phyloP scores from a whole-genome alignment of 1,139 yeast species.

The Sugiyamaella paludigena region DNA sequence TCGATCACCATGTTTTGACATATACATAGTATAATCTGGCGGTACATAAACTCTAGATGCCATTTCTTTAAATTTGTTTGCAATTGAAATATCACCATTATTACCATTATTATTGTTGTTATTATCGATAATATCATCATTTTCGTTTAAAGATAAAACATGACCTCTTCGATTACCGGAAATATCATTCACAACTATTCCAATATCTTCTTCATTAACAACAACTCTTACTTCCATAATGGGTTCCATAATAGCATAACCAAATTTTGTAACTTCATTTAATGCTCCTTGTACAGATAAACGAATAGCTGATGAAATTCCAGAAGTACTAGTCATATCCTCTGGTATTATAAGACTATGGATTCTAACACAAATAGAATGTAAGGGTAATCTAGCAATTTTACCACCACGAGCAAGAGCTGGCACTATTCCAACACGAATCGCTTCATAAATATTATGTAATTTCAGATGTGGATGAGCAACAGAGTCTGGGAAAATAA shows the following conservation, averaged over 20 bases:
- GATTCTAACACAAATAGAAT: slow-evolving; percentile 57
- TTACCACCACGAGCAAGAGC: slow-evolving; percentile 80
- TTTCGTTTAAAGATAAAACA: slow-evolving; percentile 48
- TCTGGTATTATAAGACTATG: slow-evolving; percentile 54
- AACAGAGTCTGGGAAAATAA: slow-evolving; percentile 36
- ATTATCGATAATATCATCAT: slow-evolving; percentile 32
- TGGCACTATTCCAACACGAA: slow-evolving; percentile 49
- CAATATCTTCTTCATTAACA: slow-evolving; percentile 70
- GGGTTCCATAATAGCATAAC: slow-evolving; percentile 73
- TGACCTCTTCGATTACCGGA: slow-evolving; percentile 69
- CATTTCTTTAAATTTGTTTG: slow-evolving; percentile 27
- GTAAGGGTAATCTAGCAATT: slow-evolving; percentile 58
- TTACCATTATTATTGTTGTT: slow-evolving; percentile 4
- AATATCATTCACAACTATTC: slow-evolving; percentile 79
- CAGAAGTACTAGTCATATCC: slow-evolving; percentile 45
- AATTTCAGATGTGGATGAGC: slow-evolving; percentile 13
- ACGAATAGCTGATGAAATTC: slow-evolving; percentile 48
- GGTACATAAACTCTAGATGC: slow-evolving; percentile 40
- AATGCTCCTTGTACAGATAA: slow-evolving; percentile 45
- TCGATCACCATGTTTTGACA: slow-evolving; percentile 39
- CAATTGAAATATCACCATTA: slow-evolving; percentile 6
- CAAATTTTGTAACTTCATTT: slow-evolving; percentile 28
- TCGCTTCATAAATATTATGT: slow-evolving; percentile 34
- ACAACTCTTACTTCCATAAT: slow-evolving; percentile 75
- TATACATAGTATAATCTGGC: slow-evolving; percentile 42